Percentiles rank a stretch among this genome's conserved stretches.
phyloP scores from a whole-genome alignment of 1,284 basidiomycete genomes.

The Austropuccinia psidii region DNA sequence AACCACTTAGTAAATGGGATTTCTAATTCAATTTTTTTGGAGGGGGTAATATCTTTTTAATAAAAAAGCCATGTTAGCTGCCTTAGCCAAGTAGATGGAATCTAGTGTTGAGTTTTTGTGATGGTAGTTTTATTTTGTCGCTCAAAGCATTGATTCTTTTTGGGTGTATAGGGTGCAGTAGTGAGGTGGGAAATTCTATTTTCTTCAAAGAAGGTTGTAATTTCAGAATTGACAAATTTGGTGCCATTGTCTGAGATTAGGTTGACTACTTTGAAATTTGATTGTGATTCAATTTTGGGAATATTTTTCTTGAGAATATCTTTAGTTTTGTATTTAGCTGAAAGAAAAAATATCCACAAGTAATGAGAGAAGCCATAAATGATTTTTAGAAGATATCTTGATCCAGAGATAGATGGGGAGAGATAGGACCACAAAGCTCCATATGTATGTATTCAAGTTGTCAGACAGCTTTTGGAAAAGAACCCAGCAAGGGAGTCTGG shows the following conservation, averaged over 20 bases:
- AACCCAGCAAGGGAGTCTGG: background rate
- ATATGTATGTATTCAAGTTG: background rate
- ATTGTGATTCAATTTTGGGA: too few species aligned
- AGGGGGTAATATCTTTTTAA: constrained; percentile 46
- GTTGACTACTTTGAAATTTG: constrained; percentile 47
- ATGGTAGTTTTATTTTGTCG: constrained; percentile 45
- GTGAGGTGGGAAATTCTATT: constrained; percentile 46
- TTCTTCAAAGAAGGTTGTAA: constrained; percentile 42
- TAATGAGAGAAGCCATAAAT: background rate
- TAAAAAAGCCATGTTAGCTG: constrained; percentile 45
- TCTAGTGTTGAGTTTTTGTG: constrained; percentile 43
- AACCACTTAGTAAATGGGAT: too few species aligned
- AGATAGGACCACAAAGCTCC: background rate
- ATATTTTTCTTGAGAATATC: background rate
- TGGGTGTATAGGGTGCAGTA: constrained; percentile 49
- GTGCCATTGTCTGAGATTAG: constrained; percentile 48
- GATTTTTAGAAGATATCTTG: background rate
- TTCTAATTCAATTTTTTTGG: too few species aligned
- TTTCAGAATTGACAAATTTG: constrained; percentile 42
- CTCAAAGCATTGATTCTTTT: constrained; percentile 46
- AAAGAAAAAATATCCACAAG: background rate
- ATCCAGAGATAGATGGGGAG: background rate
- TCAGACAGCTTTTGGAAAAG: background rate
- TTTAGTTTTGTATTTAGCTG: background rate
- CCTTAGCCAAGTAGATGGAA: constrained; percentile 46